phyloP scores from a whole-genome alignment of 2,329 filamentous ascomycete genomes.

The Orbilia blumenaviensis region DNA sequence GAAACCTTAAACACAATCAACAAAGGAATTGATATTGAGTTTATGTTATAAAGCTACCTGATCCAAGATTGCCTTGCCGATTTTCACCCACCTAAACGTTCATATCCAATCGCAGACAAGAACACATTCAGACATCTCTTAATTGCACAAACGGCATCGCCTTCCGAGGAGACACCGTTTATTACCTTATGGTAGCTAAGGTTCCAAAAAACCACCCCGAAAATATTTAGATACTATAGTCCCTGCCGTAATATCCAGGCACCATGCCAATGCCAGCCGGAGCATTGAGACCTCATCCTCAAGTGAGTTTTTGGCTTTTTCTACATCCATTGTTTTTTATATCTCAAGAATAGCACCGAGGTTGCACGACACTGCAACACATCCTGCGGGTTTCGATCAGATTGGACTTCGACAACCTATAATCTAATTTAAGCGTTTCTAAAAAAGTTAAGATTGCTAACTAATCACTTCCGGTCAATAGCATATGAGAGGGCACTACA shows the following conservation, averaged over 20 bases:
- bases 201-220: neutral
- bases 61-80: neutral
- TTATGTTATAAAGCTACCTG: conserved; percentile 38
- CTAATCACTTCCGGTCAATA: neutral
- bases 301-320: conserved; percentile 35
- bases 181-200: neutral
- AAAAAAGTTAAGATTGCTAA: conserved; percentile 25
- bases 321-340: conserved; percentile 9
- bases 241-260: neutral
- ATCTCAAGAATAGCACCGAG: neutral
- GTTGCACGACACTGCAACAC: conserved; percentile 29
- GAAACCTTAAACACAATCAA: conserved; percentile 2
- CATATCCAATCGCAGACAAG: neutral
- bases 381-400: conserved; percentile 15
- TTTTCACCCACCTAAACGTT: neutral
- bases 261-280: conserved; percentile 51
- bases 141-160: neutral
- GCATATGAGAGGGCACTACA: conserved; percentile 51
- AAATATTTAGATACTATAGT: neutral
- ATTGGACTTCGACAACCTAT: neutral
- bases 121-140: neutral
- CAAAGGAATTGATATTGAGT: conserved; percentile 20
- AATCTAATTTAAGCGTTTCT: no score
- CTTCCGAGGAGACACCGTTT: neutral
- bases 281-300: conserved; percentile 46